Conservation (phyloP, 2,329 filamentous ascomycete species). For the Fusarium praegraminearum region DNA sequence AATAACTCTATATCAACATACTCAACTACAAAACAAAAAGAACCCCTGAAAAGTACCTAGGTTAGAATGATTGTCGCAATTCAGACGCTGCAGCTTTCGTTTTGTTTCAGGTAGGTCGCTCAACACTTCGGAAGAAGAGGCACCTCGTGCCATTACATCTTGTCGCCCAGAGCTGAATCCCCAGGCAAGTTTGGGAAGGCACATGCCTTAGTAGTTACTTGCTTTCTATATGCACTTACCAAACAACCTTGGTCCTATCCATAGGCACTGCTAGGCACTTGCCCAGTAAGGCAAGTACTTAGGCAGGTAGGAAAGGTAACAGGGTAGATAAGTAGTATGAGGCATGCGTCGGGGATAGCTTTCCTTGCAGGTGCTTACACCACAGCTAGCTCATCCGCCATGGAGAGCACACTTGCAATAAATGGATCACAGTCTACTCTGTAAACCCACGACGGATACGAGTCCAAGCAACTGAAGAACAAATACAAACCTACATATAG, state of each 20-base stretch:
- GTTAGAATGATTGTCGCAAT: background rate
- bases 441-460: background rate
- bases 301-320: background rate
- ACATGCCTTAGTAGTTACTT: background rate
- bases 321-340: background rate
- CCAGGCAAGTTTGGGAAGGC: background rate
- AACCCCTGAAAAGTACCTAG: background rate
- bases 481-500: background rate
- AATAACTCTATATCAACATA: background rate
- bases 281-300: slow-evolving; percentile 1
- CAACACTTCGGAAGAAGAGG: background rate
- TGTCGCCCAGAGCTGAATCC: background rate
- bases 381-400: background rate
- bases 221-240: too few species aligned
- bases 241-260: background rate
- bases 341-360: slow-evolving; percentile 20
- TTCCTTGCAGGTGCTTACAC: slow-evolving; percentile 26
- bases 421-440: background rate
- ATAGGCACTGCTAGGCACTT: background rate
- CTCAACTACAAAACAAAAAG: background rate
- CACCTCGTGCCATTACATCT: background rate
- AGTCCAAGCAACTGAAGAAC: background rate
- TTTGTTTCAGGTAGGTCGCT: background rate
- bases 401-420: background rate
- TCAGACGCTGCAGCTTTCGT: background rate